Evolutionary conservation across 2,329 filamentous ascomycete genomes (phyloP).

Genomic region (Phaeosphaeriaceae sp.): DNA sequence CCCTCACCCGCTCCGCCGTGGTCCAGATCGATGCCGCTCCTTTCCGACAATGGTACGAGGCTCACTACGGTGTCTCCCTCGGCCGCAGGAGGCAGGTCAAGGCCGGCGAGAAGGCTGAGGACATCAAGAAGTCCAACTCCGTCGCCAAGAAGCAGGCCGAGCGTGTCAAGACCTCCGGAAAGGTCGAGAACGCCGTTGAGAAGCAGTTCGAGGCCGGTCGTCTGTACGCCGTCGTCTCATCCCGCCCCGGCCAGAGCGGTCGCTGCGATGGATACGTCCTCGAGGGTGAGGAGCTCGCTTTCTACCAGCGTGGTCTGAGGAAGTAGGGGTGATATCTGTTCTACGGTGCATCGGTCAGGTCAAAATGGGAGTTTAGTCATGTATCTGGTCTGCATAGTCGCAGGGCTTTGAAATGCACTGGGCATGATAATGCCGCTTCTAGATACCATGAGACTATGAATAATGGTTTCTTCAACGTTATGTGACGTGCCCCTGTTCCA

Average conservation of each 20-base stretch:
- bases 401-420: conserved; percentile 46
- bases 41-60: conserved; percentile 99
- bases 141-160: conserved; percentile 96
- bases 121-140: conserved; percentile 97
- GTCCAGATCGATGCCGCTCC: conserved; percentile 98
- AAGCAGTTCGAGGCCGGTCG: conserved; percentile 99
- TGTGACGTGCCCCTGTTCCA: conserved; percentile 22
- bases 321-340: conserved; percentile 71
- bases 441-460: conserved; percentile 50
- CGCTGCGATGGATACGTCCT: conserved; percentile 97
- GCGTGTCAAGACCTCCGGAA: conserved; percentile 81
- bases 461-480: conserved; percentile 42
- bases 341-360: conserved; percentile 50
- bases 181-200: conserved; percentile 92
- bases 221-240: conserved; percentile 90
- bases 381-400: conserved; percentile 51
- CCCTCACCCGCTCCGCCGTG: conserved; percentile 97
- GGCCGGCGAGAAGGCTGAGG: conserved; percentile 70
- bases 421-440: conserved; percentile 47
- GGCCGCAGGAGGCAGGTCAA: conserved; percentile 93
- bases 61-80: conserved; percentile 92
- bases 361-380: conserved; percentile 52
- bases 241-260: conserved; percentile 94
- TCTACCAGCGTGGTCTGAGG: conserved; percentile 99
- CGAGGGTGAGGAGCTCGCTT: conserved; percentile 98